A percentile compares a stretch with the other conserved stretches of the same genome.
phyloP scores from a whole-genome alignment of 352 stramenopile species.

The Halophytophthora batemanensis region DNA sequence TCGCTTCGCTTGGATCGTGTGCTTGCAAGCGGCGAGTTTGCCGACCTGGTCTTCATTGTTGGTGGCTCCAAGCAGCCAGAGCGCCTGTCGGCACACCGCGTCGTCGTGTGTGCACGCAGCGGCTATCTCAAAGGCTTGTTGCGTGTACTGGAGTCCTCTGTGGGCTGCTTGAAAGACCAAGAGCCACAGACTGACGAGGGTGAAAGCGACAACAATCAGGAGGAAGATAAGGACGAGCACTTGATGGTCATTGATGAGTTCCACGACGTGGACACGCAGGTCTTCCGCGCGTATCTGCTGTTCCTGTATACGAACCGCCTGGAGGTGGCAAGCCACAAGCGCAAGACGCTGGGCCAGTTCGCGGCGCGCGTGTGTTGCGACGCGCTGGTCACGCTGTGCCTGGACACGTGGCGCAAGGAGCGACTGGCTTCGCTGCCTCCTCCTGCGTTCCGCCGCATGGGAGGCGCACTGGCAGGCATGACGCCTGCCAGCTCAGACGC shows the following conservation, averaged over 20 bases:
- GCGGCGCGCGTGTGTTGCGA: slow-evolving; percentile 54
- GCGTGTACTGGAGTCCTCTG: slow-evolving; percentile 28
- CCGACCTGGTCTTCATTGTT: slow-evolving; percentile 53
- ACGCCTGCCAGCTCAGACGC: slow-evolving; percentile 23
- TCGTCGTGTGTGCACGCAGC: slow-evolving; percentile 56
- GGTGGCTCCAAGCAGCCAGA: slow-evolving; percentile 16
- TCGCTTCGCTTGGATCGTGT: slow-evolving; percentile 60
- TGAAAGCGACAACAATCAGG: not conserved
- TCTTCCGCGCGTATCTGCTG: slow-evolving; percentile 60
- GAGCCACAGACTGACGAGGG: not conserved
- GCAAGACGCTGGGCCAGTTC: slow-evolving; percentile 48
- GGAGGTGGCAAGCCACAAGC: slow-evolving; percentile 61
- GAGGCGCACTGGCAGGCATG: slow-evolving; percentile 10
- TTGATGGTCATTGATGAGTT: slow-evolving; percentile 51
- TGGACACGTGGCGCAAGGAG: slow-evolving; percentile 56
- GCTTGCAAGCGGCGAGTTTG: slow-evolving; percentile 45
- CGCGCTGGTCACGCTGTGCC: slow-evolving; percentile 38
- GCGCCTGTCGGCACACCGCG: slow-evolving; percentile 40
- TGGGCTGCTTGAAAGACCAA: not conserved
- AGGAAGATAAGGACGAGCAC: slow-evolving; percentile 3
- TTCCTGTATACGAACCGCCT: slow-evolving; percentile 76
- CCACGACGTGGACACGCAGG: slow-evolving; percentile 47
- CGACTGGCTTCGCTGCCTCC: slow-evolving; percentile 14
- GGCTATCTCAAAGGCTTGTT: slow-evolving; percentile 57
- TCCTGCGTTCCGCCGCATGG: slow-evolving; percentile 15